Conservation (phyloP, 768 basidiomycete genomes). For the Boletus subparvulus region DNA sequence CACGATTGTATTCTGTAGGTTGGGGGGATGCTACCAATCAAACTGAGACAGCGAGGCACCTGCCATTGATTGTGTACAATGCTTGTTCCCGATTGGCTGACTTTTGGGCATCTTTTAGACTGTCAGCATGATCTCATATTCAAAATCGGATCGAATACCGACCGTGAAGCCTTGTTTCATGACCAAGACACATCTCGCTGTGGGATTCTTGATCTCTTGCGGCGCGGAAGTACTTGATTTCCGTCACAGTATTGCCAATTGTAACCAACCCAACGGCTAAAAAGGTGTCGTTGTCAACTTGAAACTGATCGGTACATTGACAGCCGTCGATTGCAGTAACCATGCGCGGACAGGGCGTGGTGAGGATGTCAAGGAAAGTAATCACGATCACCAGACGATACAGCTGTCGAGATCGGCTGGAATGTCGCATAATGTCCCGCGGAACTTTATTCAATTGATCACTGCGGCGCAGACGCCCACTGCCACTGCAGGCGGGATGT, state of each 20-base stretch:
- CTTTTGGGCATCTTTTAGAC: not conserved
- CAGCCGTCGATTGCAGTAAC: not conserved
- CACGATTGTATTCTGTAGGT: not conserved
- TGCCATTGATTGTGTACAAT: not conserved
- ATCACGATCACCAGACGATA: not conserved
- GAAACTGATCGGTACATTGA: constrained; percentile 8
- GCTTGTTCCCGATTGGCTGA: too few species aligned
- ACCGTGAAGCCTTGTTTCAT: not conserved
- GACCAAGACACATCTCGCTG: not conserved
- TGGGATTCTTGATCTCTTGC: not conserved
- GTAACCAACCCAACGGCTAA: not conserved
- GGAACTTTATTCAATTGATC: not conserved
- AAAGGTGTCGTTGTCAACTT: not conserved
- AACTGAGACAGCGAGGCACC: not conserved
- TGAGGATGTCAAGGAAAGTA: not conserved
- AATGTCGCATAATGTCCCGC: not conserved
- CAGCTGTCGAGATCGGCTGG: constrained; percentile 3
- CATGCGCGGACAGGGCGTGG: not conserved
- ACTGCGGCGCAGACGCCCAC: not conserved
- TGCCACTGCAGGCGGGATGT: not conserved
- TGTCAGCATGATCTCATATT: not conserved
- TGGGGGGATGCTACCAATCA: not conserved
- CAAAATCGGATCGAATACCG: not conserved
- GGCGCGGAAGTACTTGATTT: not conserved
- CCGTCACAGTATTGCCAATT: not conserved